These are phyloP conservation scores for Skeletonema grethae DNA, from an alignment of 108 stramenopile species.

Conservation along the genomic window DNA sequence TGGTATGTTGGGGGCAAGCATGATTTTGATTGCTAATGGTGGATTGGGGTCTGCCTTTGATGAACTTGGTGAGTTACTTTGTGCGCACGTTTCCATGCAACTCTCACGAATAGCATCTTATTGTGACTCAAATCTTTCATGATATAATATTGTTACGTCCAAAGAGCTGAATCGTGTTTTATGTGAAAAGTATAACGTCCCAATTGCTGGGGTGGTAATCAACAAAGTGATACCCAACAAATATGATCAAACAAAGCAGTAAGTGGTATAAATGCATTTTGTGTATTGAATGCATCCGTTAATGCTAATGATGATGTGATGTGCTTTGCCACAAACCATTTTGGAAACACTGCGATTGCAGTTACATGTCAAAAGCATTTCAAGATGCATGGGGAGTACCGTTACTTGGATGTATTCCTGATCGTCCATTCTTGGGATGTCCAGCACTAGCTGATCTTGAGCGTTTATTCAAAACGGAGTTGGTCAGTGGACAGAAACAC, in stretches of 20 bases:
- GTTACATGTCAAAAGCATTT: conserved; percentile 76
- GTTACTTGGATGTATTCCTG: conserved; percentile 90
- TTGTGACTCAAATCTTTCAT: background rate
- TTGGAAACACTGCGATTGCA: background rate
- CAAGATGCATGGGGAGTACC: conserved; percentile 88
- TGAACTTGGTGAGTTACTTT: conserved; percentile 66
- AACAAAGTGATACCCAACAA: conserved; percentile 96
- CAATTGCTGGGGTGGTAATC: conserved; percentile 90
- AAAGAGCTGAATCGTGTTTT: conserved; percentile 87
- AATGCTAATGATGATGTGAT: background rate
- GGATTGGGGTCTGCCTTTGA: conserved; percentile 95
- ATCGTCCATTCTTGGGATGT: conserved; percentile 89
- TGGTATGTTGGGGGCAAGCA: conserved; percentile 80
- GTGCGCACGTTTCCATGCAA: background rate
- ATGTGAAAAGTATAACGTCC: conserved; percentile 85
- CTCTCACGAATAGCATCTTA: background rate
- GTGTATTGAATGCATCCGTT: background rate
- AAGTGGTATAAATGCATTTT: background rate
- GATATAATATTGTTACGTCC: background rate
- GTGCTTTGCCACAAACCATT: background rate
- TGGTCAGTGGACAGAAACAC: conserved; percentile 75
- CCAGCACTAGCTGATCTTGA: conserved; percentile 93
- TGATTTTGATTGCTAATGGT: conserved; percentile 92
- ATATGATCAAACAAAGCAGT: conserved; percentile 83
- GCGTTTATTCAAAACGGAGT: conserved; percentile 68